Evolutionary conservation across 2,329 filamentous ascomycete species (phyloP), one percentile per base, ranked within the genome.

Genomic region (Periconia sp.): DNA sequence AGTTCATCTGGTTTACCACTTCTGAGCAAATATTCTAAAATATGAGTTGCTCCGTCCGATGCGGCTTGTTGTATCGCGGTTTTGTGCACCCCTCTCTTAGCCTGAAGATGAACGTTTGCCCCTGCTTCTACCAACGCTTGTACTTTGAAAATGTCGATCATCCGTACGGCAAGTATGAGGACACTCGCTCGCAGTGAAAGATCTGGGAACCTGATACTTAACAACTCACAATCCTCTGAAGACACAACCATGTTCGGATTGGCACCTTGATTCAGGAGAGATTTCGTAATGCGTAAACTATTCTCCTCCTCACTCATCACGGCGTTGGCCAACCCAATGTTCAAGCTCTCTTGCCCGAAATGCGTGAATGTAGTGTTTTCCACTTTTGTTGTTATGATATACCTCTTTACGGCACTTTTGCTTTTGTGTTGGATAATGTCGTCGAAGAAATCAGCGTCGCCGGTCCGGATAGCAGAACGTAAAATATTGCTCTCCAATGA

Each of bases 1-100:
- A 33, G 7, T 17, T 40, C 47, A 23, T 58, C 50, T 3, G 41
- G 14, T 20, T 53, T 33, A 19, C 52, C 52, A 2, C 49, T 8
- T 0, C 49, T 23, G 3, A 60, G 45, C 1, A 60, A 49, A 37
- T 45, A 56, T 7, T 47, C 1, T 2, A 58, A 33, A 3, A 60
- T 58, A 11, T 58, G 51, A 5, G 42, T 11, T 30, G 47, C 46
- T 7, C 52, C 53, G 13, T 46, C 10, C 20, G 58, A 51, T 15
- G 48, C 37, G 10, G 56, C 58, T 3, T 33, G 6, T 31, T 60
- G 58, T 5, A 60, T 44, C 6, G 58, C 48, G 3, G 53, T 58
- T 11, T 35, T 52, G 6, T 13, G 37, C 8, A 57, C 33, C 13
- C 52, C 52, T 18, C 55, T 33, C 17, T 44, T 35, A 33, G 58